Evolutionary conservation across 1,284 basidiomycete species (phyloP).

Genomic region (Cutaneotrichosporon cutaneum): DNA sequence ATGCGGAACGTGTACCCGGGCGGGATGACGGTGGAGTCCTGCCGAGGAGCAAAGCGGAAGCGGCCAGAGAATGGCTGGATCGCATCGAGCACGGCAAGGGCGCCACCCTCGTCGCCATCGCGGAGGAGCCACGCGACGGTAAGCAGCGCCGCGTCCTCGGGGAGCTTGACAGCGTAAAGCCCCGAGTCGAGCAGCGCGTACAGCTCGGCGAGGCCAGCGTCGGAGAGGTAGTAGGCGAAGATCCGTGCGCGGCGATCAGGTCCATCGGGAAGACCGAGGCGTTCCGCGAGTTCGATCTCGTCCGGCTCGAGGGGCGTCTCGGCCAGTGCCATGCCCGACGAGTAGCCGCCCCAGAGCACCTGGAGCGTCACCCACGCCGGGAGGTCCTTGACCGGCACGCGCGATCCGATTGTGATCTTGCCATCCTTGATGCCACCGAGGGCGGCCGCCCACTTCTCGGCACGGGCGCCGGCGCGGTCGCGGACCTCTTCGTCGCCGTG

Average conservation of each 20-base stretch:
- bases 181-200: slow-evolving; percentile 9
- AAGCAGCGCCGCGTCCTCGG: slow-evolving; percentile 14
- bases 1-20: slow-evolving; percentile 6
- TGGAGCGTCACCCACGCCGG: slow-evolving; percentile 16
- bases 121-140: slow-evolving; percentile 13
- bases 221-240: slow-evolving; percentile 16
- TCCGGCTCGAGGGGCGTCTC: background rate
- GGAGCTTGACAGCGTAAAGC: background rate
- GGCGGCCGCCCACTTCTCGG: slow-evolving; percentile 1
- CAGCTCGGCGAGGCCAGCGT: slow-evolving; percentile 5
- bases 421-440: slow-evolving; percentile 10
- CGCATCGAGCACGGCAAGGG: slow-evolving; percentile 4
- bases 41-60: slow-evolving; percentile 14
- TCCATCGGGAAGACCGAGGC: slow-evolving; percentile 8
- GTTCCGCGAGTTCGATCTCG: slow-evolving; percentile 8
- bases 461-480: slow-evolving; percentile 6
- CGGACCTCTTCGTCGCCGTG: slow-evolving; percentile 4
- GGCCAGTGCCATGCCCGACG: slow-evolving; percentile 6
- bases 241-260: slow-evolving; percentile 6
- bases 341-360: slow-evolving; percentile 9
- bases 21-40: background rate
- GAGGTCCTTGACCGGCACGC: slow-evolving; percentile 4
- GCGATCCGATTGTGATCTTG: slow-evolving; percentile 8
- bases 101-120: background rate
- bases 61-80: slow-evolving; percentile 8